Evolutionary conservation across 371 early-diverging fungal genomes (phyloP), one percentile per base, ranked within the genome.

Genomic region (Saksenaea oblongispora): DNA sequence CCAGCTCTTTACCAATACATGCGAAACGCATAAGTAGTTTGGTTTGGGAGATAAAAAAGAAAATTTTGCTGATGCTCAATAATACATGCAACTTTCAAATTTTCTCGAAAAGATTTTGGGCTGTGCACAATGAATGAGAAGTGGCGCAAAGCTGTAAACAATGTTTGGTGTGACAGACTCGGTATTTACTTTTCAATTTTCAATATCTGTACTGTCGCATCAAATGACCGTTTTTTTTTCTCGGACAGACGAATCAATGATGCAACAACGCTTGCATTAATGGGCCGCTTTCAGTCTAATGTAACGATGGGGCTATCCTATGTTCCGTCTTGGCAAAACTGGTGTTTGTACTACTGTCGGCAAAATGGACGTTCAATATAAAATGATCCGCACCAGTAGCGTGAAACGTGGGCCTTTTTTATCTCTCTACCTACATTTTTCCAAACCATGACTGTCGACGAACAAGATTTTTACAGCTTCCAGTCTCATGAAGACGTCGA

Each of bases 401-500:
- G 31, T 31, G 31, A 31, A 31, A 31, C 31, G 31, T 31, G 2
- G 7, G 24, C 42, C n/a, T 62, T 35, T 27, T 4, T 39, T 11
- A 35, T 34, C 31, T 53, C 55, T 47, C 31, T 31, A 31, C 31
- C 31, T 31, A 31, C 31, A 2, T 56, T 41, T 55, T 56, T 42
- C 56, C 60, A 34, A 47, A 57, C 54, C 26, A 47, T 55, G 54
- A 61, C 54, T 24, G 44, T 51, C n/a, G 61, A 63, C 15, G 57
- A 51, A 42, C 39, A 35, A 11, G 17, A 11, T 14, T 55, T 54
- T 55, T 57, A 37, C 51, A 55, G 39, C 34, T 39, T 14, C 51
- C 61, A 15, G 35, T 28, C 34, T n/a, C 18, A 57, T 2, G 41
- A 34, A 17, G 58, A 58, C 3, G 28, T 72, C 0, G 75, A 75